A percentile compares a stretch with the other conserved stretches of the same genome.
These are phyloP conservation scores for Coemansia sp. DNA, from an alignment of 192 early-diverging fungal species.

Conservation along the genomic window DNA sequence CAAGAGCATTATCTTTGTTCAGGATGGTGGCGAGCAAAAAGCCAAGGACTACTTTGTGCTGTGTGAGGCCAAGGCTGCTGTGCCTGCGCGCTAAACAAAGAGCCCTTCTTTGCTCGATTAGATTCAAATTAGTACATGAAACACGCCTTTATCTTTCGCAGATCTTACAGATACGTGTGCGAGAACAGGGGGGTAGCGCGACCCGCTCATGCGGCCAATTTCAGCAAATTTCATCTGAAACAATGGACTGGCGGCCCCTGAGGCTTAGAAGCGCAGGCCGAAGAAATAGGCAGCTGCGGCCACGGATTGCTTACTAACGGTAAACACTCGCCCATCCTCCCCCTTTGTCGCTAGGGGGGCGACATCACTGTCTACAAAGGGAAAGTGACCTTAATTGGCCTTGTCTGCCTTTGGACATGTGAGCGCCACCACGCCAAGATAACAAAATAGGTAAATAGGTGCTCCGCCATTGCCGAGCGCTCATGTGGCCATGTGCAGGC, in stretches of 20 bases:
- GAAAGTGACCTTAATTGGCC: background rate
- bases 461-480: background rate
- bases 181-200: background rate
- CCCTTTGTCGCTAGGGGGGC: background rate
- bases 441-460: background rate
- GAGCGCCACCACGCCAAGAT: slow-evolving; percentile 5
- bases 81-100: background rate
- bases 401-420: background rate
- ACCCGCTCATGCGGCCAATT: background rate
- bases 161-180: background rate
- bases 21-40: slow-evolving; percentile 54
- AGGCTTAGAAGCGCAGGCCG: background rate
- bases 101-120: background rate
- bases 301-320: background rate
- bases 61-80: slow-evolving; percentile 27
- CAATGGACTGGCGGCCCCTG: background rate
- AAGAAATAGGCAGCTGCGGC: background rate
- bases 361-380: background rate
- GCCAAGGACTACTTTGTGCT: slow-evolving; percentile 56
- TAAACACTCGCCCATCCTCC: background rate
- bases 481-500: background rate
- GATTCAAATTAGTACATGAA: background rate
- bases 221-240: background rate
- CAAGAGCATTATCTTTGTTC: slow-evolving; percentile 48
- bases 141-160: background rate